Evolutionary conservation across 1,139 yeast genomes (phyloP).

Genomic region (Scheffersomyces lignicola): DNA sequence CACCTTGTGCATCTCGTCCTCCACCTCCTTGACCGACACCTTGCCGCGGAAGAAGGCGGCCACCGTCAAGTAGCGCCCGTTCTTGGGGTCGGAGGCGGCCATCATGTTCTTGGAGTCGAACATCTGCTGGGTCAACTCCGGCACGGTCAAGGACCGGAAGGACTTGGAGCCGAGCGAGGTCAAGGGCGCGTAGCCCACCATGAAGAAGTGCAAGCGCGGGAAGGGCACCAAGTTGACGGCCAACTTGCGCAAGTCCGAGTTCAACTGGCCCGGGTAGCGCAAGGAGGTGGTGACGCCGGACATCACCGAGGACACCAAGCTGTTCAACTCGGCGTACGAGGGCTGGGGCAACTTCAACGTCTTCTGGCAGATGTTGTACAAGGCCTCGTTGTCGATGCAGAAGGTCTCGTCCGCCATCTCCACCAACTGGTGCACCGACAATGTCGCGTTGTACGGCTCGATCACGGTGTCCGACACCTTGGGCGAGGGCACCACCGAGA

Average conservation of each 20-base stretch:
- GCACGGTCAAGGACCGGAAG: constrained; percentile 81
- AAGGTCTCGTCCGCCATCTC: constrained; percentile 91
- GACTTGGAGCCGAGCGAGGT: constrained; percentile 78
- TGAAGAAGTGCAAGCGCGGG: constrained; percentile 92
- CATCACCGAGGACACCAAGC: constrained; percentile 85
- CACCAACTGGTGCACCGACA: constrained; percentile 88
- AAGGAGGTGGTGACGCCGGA: constrained; percentile 88
- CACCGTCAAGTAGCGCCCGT: constrained; percentile 90
- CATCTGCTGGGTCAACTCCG: constrained; percentile 91
- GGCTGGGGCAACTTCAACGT: constrained; percentile 83
- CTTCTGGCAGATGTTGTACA: constrained; percentile 83
- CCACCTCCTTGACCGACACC: constrained; percentile 88
- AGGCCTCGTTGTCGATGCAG: constrained; percentile 92
- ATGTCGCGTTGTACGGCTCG: constrained; percentile 91
- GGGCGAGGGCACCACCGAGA: constrained; percentile 90
- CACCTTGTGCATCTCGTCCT: constrained; percentile 85
- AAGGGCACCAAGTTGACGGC: constrained; percentile 93
- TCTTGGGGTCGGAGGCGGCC: constrained; percentile 92
- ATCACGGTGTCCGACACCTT: constrained; percentile 90
- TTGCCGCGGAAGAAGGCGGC: constrained; percentile 94
- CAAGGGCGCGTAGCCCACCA: constrained; percentile 93
- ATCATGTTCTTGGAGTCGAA: constrained; percentile 90
- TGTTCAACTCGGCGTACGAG: constrained; percentile 72
- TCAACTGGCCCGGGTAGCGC: constrained; percentile 92
- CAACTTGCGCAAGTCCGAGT: constrained; percentile 85